Conservation (phyloP, 208 protist genomes). For the Blechomonas ayalai region DNA sequence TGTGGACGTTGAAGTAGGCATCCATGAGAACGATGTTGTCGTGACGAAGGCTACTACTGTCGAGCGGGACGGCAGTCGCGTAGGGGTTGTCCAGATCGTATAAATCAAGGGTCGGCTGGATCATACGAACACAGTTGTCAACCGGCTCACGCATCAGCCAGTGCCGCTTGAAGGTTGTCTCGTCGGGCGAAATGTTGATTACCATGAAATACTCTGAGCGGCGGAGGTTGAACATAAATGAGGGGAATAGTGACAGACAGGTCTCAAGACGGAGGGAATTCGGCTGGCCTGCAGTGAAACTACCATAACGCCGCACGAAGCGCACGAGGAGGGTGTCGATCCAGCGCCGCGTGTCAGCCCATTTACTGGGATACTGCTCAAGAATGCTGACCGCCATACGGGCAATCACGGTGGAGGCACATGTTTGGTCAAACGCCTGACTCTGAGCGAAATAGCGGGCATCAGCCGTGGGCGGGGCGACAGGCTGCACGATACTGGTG, state of each 20-base stretch:
- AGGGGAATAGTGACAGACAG: conserved; percentile 95
- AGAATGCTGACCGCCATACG: conserved; percentile 70
- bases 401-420: conserved; percentile 61
- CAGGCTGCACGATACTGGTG: conserved; percentile 70
- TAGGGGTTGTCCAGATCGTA: conserved; percentile 89
- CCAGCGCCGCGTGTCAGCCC: conserved; percentile 95
- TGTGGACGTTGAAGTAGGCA: conserved; percentile 98
- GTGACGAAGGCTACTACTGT: conserved; percentile 75
- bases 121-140: conserved; percentile 95
- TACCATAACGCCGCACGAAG: conserved; percentile 93
- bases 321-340: conserved; percentile 97
- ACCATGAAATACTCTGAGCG: conserved; percentile 96
- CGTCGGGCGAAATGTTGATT: conserved; percentile 97
- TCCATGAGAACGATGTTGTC: conserved; percentile 98
- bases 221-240: conserved; percentile 99
- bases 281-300: conserved; percentile 83
- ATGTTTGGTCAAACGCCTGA: conserved; percentile 95
- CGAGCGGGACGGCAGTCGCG: conserved; percentile 88
- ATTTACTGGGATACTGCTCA: conserved; percentile 56
- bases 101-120: conserved; percentile 96
- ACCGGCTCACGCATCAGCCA: conserved; percentile 94
- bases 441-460: conserved; percentile 38
- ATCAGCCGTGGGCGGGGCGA: conserved; percentile 28
- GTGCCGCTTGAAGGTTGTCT: conserved; percentile 96
- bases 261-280: conserved; percentile 83